Percentiles rank a stretch among this genome's conserved stretches.
Conservation (phyloP, 2,329 filamentous ascomycete species). For the Colletotrichum magnum region DNA sequence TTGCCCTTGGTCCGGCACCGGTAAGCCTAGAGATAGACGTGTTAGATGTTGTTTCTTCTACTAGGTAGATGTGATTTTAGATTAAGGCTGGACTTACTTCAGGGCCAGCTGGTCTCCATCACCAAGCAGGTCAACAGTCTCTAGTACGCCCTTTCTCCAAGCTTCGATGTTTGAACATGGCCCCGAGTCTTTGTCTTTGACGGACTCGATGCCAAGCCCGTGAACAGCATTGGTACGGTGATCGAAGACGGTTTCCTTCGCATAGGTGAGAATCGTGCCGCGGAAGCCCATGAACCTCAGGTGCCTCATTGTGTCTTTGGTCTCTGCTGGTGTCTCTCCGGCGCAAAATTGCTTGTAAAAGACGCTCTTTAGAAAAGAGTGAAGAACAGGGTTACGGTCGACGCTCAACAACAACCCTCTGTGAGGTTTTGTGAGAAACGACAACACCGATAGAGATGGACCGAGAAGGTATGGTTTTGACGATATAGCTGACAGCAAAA, state of each 20-base stretch:
- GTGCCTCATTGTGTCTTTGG: slow-evolving; percentile 73
- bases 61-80: too few relatives aligned
- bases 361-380: slow-evolving; percentile 80
- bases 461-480: slow-evolving; percentile 27
- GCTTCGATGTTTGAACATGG: slow-evolving; percentile 71
- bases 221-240: slow-evolving; percentile 63
- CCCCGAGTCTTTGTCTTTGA: slow-evolving; percentile 63
- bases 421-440: slow-evolving; percentile 29
- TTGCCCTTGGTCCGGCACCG: slow-evolving; percentile 82
- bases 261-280: slow-evolving; percentile 89
- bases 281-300: slow-evolving; percentile 83
- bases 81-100: slow-evolving; percentile 59
- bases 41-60: background rate
- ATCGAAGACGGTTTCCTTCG: slow-evolving; percentile 82
- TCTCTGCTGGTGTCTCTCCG: slow-evolving; percentile 79
- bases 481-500: slow-evolving; percentile 24
- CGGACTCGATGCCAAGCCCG: slow-evolving; percentile 59
- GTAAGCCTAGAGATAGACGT: slow-evolving; percentile 70
- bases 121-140: slow-evolving; percentile 80
- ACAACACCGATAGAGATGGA: slow-evolving; percentile 11
- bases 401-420: slow-evolving; percentile 67
- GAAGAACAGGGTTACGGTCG: slow-evolving; percentile 81
- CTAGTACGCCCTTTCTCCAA: slow-evolving; percentile 82
- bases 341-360: slow-evolving; percentile 95
- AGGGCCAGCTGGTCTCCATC: slow-evolving; percentile 75